Evolutionary conservation across 2,329 filamentous ascomycete genomes (phyloP).

Genomic region (Aspergillus melleus): DNA sequence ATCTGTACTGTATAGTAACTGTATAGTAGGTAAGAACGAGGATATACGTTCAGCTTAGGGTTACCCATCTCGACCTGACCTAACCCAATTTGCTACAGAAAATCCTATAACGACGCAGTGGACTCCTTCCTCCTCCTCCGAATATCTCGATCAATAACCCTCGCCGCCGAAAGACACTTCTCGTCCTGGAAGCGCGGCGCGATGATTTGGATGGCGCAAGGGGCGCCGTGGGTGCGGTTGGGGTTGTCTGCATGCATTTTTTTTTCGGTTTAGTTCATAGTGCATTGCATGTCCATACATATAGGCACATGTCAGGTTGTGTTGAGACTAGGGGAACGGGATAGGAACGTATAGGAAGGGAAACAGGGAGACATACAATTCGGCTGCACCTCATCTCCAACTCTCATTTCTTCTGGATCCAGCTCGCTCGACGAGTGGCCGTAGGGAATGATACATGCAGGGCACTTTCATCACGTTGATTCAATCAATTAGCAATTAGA

Average conservation of each 20-base stretch:
- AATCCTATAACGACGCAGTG: no score
- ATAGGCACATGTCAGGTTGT: no score
- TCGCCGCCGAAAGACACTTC: slow-evolving; percentile 39
- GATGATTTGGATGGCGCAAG: slow-evolving; percentile 50
- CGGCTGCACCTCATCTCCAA: slow-evolving; percentile 33
- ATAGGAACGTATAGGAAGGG: no score
- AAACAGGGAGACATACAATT: slow-evolving; percentile 21
- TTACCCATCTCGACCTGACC: no score
- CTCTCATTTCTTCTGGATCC: slow-evolving; percentile 34
- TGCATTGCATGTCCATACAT: no score
- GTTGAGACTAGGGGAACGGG: no score
- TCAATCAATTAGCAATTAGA: no score
- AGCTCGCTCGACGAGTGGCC: slow-evolving; percentile 42
- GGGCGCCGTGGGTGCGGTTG: slow-evolving; percentile 43
- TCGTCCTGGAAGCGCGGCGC: slow-evolving; percentile 51
- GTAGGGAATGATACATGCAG: slow-evolving; percentile 52
- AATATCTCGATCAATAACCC: slow-evolving; percentile 31
- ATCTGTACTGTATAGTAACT: no score
- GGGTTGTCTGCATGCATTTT: slow-evolving; percentile 39
- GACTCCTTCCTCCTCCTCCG: background rate
- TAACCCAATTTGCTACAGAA: no score
- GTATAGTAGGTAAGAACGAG: no score
- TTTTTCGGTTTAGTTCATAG: slow-evolving; percentile 4
- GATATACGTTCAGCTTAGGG: no score
- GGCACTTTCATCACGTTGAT: slow-evolving; percentile 43